Percentiles rank a stretch among this genome's conserved stretches.
These are phyloP conservation scores for Gastrolobium villosum DNA, from an alignment of 306 rosid genomes.

Conservation along the genomic window DNA sequence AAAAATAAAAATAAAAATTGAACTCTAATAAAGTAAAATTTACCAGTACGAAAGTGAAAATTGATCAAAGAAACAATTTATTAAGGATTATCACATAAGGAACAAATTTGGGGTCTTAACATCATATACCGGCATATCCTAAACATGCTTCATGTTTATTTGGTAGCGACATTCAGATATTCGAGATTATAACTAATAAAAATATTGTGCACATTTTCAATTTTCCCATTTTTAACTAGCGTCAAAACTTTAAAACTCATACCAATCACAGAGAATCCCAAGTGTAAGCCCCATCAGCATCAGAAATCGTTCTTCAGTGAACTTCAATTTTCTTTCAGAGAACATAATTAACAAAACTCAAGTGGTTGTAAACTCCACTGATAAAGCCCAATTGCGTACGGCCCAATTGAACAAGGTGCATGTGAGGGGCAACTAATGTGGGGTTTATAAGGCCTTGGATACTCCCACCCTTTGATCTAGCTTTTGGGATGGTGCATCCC, in stretches of 20 bases:
- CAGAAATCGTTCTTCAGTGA: not conserved
- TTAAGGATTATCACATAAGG: not conserved
- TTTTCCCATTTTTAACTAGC: not conserved
- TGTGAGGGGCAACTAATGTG: too few species aligned
- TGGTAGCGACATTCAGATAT: not conserved
- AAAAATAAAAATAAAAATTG: conserved; percentile 2
- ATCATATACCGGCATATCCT: not conserved
- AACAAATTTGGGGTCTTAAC: not conserved
- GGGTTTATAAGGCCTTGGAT: too few species aligned
- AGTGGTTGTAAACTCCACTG: too few species aligned
- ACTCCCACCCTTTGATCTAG: too few species aligned
- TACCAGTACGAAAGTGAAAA: not conserved
- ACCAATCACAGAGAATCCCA: not conserved
- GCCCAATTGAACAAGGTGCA: too few species aligned
- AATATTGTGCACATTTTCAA: not conserved
- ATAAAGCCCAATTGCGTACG: too few species aligned
- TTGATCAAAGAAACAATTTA: not conserved
- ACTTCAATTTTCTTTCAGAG: not conserved
- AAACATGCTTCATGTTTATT: conserved; percentile 4
- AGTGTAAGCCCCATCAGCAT: not conserved
- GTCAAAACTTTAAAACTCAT: not conserved
- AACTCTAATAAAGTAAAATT: not conserved
- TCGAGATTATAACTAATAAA: not conserved
- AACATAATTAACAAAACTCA: too few species aligned
- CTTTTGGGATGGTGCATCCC: too few species aligned